Evolutionary conservation across 2,329 filamentous ascomycete genomes (phyloP), one percentile per base, ranked within the genome.

Genomic region (Penicillium sp.): DNA sequence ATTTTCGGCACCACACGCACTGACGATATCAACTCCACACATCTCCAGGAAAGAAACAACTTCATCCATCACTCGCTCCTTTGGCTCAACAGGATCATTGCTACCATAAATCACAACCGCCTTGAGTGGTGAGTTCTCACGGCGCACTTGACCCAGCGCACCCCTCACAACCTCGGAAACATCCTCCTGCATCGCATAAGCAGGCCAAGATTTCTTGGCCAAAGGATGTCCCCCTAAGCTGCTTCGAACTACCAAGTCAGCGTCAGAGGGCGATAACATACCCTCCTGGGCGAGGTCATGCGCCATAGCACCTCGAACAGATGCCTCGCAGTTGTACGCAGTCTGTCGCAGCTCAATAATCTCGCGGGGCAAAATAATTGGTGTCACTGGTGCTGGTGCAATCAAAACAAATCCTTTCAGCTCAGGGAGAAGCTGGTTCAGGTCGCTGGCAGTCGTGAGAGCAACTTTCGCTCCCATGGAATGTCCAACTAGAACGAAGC

Each of bases 401-500:
- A 75, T 53, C 2, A 77, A 60, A 0, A 75, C 63, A 4, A 76
- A 16, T 53, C 79, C 70, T 27, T 60, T 63, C 0, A 75, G 16
- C 0, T 49, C 29, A 10, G 19, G 6, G 1, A 63, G 51, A 2
- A 64, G 54, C 26, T 52, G n/a, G 2, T 21, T 5, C 0, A 66
- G 53, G 3, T 5, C 11, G 0, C 47, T 45, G 1, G 65, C 48
- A 11, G 58, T 57, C 1, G 62, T 60, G 21, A 75, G 65, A 0
- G 70, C 68, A 2, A 77, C 70, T 51, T 77, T 77, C 16, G 68
- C 75, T 3, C 75, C 75, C 75, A 77, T 77, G 0, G 73, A 76
- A 59, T 77, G 71, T 2, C 73, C 73, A 37, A 76, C 55, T 3
- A 76, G 59, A 21, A 76, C 58, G 37, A 75, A 65, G 1, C 67